Conservation (phyloP, 1,139 yeast genomes). For the Pneumocystis murina region DNA sequence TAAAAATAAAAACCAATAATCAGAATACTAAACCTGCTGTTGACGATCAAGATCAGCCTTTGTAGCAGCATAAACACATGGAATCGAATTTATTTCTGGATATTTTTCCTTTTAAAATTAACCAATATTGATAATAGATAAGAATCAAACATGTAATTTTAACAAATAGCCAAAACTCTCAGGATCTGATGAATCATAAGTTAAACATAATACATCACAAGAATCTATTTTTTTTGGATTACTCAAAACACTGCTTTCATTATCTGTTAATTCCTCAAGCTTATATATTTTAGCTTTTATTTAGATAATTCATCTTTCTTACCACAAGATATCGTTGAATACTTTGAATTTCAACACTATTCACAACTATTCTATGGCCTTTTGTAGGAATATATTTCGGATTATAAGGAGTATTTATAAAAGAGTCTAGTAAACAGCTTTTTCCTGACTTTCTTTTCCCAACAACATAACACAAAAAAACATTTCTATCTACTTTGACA, state of each 20-base stretch:
- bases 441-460: conserved; percentile 81
- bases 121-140: background rate
- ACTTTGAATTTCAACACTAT: conserved; percentile 86
- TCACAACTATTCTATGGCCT: conserved; percentile 60
- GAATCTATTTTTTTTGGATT: conserved; percentile 57
- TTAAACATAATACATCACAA: conserved; percentile 79
- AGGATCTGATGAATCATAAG: conserved; percentile 91
- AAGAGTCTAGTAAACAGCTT: conserved; percentile 47
- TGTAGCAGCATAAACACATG: conserved; percentile 75
- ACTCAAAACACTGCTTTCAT: conserved; percentile 67
- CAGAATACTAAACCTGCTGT: conserved; percentile 37
- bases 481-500: conserved; percentile 52
- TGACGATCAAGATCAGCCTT: conserved; percentile 93
- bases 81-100: conserved; percentile 39
- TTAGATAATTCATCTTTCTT: background rate
- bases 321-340: conserved; percentile 83
- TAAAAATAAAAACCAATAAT: background rate
- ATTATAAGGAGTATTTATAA: conserved; percentile 1
- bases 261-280: conserved; percentile 68
- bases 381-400: conserved; percentile 36
- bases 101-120: background rate
- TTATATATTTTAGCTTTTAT: background rate
- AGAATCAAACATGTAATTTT: conserved; percentile 33
- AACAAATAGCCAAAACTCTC: conserved; percentile 78
- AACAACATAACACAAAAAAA: conserved; percentile 72